Evolutionary conservation across 2,329 filamentous ascomycete genomes (phyloP), one percentile per base, ranked within the genome.

Genomic region (Microsporum ferrugineum): DNA sequence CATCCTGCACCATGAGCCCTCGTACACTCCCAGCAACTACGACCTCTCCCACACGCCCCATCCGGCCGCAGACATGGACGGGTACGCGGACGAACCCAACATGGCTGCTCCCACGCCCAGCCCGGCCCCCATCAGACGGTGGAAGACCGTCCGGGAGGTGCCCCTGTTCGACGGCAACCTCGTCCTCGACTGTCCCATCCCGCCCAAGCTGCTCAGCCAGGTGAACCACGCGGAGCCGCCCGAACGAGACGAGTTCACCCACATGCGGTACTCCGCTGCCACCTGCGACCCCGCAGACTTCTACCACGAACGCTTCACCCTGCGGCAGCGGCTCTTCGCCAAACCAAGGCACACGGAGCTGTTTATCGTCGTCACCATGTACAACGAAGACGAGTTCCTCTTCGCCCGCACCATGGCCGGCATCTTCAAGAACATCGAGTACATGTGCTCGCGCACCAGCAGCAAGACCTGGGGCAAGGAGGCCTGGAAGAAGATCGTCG

Each of bases 131-230:
- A 85, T 97, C 66, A 87, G 89, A 73, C 83, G 94, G 72, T 97
- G 90, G 89, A 99, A 97, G 80, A 99, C 94, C 0, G 92, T 99
- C 57, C 99, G 97, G 77, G 90, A 96, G 78, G 92, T 99, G n/a
- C 86, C 95, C 69, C 77, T 99, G 59, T 99, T 96, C 80, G 88
- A 95, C 66, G 94, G 94, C 65, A 99, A 99, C 75, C 82, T 99
- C 69, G 91, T 99, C 41, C 85, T 99, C 2, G 94, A 99, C 74
- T 99, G 94, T 71, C 94, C 94, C 0, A 89, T 99, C 62, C 92
- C 94, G 0, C 92, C 94, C 0, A 84, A 87, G 68, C 79, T 99
- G 49, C 78, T 99, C 51, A 91, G 88, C 70, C 89, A 96, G 71
- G 84, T 96, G 29, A 88, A 88, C 49, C 91, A 96, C 73, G 90